Conservation (phyloP, 495 filamentous ascomycete genomes). For the Hypoxylon fuscum region DNA sequence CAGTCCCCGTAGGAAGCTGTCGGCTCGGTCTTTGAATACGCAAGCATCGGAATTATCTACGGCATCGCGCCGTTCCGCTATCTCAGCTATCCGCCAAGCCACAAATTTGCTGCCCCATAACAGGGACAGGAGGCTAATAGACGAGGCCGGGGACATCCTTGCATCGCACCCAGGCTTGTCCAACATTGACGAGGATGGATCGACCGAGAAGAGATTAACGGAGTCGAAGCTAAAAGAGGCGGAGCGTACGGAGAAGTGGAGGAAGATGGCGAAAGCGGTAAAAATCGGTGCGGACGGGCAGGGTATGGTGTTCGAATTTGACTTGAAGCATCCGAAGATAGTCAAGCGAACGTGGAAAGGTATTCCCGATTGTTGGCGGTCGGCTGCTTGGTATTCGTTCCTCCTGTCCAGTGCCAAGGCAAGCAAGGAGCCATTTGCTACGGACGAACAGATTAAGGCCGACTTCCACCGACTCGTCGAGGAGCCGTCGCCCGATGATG, state of each 20-base stretch:
- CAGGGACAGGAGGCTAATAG: conserved; percentile 74
- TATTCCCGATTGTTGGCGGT: conserved; percentile 94
- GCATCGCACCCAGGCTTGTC: conserved; percentile 75
- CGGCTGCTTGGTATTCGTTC: conserved; percentile 95
- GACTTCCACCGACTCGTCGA: conserved; percentile 75
- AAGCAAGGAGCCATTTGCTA: conserved; percentile 60
- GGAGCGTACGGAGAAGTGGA: conserved; percentile 91
- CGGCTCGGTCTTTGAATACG: conserved; percentile 62
- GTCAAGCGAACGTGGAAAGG: conserved; percentile 97
- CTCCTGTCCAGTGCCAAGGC: conserved; percentile 81
- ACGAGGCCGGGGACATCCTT: conserved; percentile 91
- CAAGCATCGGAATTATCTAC: conserved; percentile 60
- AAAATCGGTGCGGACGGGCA: conserved; percentile 66
- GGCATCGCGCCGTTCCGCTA: conserved; percentile 63
- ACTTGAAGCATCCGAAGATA: conserved; percentile 82
- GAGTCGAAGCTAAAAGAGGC: conserved; percentile 80
- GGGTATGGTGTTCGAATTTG: conserved; percentile 91
- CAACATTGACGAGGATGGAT: conserved; percentile 67
- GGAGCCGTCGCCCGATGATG: conserved; percentile 83
- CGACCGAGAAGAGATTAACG: conserved; percentile 64
- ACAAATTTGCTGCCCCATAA: conserved; percentile 82
- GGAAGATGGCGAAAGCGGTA: conserved; percentile 87
- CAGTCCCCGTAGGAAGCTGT: conserved; percentile 58
- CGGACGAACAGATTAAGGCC: conserved; percentile 76
- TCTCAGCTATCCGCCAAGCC: conserved; percentile 67